Percentiles rank a stretch among this genome's conserved stretches.
phyloP scores from a whole-genome alignment of 768 basidiomycete species.

The Suillus sp. region DNA sequence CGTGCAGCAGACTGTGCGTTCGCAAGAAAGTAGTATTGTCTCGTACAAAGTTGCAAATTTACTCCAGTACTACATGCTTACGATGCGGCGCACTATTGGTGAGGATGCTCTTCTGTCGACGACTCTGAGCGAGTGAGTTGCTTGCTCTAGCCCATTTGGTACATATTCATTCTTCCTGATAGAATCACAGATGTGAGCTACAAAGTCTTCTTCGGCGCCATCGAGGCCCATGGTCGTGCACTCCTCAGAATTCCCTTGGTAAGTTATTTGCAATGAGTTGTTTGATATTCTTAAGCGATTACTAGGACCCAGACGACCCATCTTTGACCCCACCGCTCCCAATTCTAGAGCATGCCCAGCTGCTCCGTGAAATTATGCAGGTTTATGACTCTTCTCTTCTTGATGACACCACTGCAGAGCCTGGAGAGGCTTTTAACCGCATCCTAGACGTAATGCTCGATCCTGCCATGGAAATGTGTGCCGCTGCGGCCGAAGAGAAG shows the following conservation, averaged over 20 bases:
- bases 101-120: slow-evolving; percentile 74
- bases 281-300: not conserved
- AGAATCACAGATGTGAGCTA: slow-evolving; percentile 84
- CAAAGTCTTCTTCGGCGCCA: slow-evolving; percentile 84
- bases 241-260: slow-evolving; percentile 57
- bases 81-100: slow-evolving; percentile 92
- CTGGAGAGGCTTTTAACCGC: slow-evolving; percentile 51
- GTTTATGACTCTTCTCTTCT: slow-evolving; percentile 89
- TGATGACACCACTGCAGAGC: slow-evolving; percentile 40
- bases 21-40: slow-evolving; percentile 91
- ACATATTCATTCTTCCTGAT: not conserved
- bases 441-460: slow-evolving; percentile 85
- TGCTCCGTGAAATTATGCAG: slow-evolving; percentile 84
- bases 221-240: slow-evolving; percentile 80
- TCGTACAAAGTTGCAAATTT: slow-evolving; percentile 93
- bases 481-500: slow-evolving; percentile 66
- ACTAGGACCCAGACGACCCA: slow-evolving; percentile 67
- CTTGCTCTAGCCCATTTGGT: not conserved
- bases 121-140: slow-evolving; percentile 75
- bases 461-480: slow-evolving; percentile 79
- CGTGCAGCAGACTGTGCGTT: slow-evolving; percentile 90
- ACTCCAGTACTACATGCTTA: slow-evolving; percentile 91
- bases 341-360: slow-evolving; percentile 81
- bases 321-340: slow-evolving; percentile 72
- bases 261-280: slow-evolving; percentile 19